Evolutionary conservation across 345 rosid species (phyloP), one percentile per base, ranked within the genome.

Genomic region (Draba incana): DNA sequence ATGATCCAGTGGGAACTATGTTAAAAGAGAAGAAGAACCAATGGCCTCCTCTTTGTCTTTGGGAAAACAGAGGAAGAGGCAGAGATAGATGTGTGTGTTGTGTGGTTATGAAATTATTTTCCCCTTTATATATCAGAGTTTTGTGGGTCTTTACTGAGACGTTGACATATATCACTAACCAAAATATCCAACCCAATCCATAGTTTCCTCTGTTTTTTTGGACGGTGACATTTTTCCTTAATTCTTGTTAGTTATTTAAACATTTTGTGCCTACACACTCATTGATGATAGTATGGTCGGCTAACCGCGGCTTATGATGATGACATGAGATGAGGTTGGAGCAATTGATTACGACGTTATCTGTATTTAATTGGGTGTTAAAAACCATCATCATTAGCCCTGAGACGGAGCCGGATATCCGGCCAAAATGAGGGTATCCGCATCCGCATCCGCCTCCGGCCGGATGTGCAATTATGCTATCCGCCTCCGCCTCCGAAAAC

Each of bases 251-350:
- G 60, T 60, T 62, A 52, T 45, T 62, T 16, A 33, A 0, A 5
- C 6, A 35, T 28, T 28, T 8, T 15, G 10, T 57, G 6, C 24
- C 23, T 68, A 35, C 20, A 20, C 20, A 20, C 20, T 20, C 20
- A 20, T 20, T 54, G 38, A 20, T 45, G 75, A 62, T 39, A 46
- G 4, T 35, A 62, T 63, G 75, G 75, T 71, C 69, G 75, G 75
- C 48, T 54, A 71, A 54, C 53, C 48, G 75, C 75, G 75, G 75
- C 75, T 45, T 37, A 39, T 58, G 64, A 55, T 64, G 64, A 55
- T 64, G 66, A 46, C 70, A 56, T 56, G 76, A 37, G 57, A 41
- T 63, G 55, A 63, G 47, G 48, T 13, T 69, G 73, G 39, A 57
- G 48, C 60, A 15, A 39, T 53, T 31, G 54, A 70, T 61, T 70